phyloP scores from a whole-genome alignment of 2,329 filamentous ascomycete genomes.

The Aspergillus aculeatinus region DNA sequence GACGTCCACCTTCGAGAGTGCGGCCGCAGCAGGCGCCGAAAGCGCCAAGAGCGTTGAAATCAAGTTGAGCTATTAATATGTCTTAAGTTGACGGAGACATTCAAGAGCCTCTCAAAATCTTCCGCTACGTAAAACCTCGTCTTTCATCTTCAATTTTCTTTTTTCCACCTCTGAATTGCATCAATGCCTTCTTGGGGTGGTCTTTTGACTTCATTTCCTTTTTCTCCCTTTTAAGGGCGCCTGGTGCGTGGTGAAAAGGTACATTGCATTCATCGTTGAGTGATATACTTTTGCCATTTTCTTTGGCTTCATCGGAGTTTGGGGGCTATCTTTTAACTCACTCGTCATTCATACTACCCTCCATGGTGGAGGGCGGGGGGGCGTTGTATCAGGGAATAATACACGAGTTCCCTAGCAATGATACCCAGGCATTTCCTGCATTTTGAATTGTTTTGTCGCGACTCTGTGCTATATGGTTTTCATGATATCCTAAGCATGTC shows the following conservation, averaged over 20 bases:
- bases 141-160: constrained; percentile 19
- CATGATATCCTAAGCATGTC: constrained; percentile 20
- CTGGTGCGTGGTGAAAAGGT: constrained; percentile 20
- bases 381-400: constrained; percentile 41
- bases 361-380: constrained; percentile 12
- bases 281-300: neutral
- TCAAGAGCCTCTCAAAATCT: constrained; percentile 12
- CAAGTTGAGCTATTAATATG: constrained; percentile 55
- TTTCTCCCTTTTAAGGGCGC: constrained; percentile 11
- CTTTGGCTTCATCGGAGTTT: constrained; percentile 18
- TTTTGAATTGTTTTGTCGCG: constrained; percentile 15
- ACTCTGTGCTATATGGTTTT: constrained; percentile 25
- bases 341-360: constrained; percentile 1
- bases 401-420: constrained; percentile 44
- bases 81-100: neutral
- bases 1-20: constrained; percentile 45
- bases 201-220: neutral
- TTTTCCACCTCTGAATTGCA: neutral
- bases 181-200: neutral
- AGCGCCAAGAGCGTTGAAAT: constrained; percentile 42
- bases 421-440: constrained; percentile 33
- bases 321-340: constrained; percentile 4
- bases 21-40: constrained; percentile 11
- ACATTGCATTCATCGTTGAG: constrained; percentile 8
- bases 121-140: constrained; percentile 3